Percentiles rank a stretch among this genome's conserved stretches.
Conservation (phyloP, 148 eudicot genomes). For the Fagopyrum esculentum region DNA sequence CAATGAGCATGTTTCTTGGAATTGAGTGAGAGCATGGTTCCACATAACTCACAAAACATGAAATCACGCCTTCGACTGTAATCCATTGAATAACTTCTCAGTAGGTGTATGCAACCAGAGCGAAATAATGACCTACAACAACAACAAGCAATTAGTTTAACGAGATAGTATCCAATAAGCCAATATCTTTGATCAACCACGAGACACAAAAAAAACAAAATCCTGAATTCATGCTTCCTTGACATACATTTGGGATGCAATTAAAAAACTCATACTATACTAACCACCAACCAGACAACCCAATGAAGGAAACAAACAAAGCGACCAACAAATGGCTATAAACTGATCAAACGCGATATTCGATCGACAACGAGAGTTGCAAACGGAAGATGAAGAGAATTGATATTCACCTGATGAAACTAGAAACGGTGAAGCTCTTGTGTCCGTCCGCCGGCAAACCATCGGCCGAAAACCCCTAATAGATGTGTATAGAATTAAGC, state of each 20-base stretch:
- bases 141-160: background rate
- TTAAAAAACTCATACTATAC: too few species aligned
- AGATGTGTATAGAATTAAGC: too few species aligned
- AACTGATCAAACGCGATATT: too few species aligned
- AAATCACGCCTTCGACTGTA: conserved; percentile 45
- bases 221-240: background rate
- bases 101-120: background rate
- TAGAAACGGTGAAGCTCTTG: background rate
- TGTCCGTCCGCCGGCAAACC: too few species aligned
- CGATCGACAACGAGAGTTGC: too few species aligned
- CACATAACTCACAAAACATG: conserved; percentile 54
- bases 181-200: background rate
- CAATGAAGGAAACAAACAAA: too few species aligned
- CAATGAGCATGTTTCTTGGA: conserved; percentile 32
- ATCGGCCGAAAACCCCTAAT: too few species aligned
- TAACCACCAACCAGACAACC: too few species aligned
- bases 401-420: background rate
- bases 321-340: too few species aligned
- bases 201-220: too few species aligned
- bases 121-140: background rate
- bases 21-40: conserved; percentile 39
- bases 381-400: too few species aligned
- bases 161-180: background rate
- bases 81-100: conserved; percentile 18
- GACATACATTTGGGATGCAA: too few species aligned